These are phyloP conservation scores for Aureobasidium sp. DNA, from an alignment of 2,329 filamentous ascomycete genomes.

Conservation along the genomic window DNA sequence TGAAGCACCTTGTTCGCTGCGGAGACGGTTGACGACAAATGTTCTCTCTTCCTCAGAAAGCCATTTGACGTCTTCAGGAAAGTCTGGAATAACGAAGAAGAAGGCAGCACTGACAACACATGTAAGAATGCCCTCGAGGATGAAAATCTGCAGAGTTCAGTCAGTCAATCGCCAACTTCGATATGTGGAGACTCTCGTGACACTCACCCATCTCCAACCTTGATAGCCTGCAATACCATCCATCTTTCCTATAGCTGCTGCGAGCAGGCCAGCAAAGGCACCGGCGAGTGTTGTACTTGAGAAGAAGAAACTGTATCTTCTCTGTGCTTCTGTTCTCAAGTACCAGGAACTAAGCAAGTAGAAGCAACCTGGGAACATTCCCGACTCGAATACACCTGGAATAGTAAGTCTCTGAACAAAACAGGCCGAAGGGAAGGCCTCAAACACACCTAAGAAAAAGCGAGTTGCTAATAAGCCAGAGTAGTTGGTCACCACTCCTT, in stretches of 20 bases:
- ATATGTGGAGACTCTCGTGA: too few species aligned
- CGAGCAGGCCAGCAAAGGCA: conserved; percentile 88
- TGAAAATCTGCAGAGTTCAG: conserved; percentile 65
- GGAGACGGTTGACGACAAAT: conserved; percentile 52
- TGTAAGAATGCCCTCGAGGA: conserved; percentile 54
- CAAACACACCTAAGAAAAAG: conserved; percentile 81
- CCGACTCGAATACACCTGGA: conserved; percentile 69
- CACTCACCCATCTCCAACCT: conserved; percentile 73
- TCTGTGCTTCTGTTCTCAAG: conserved; percentile 85
- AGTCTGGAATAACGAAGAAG: conserved; percentile 63
- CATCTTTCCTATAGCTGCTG: conserved; percentile 92
- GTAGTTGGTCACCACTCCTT: conserved; percentile 84
- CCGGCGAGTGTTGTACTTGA: conserved; percentile 81
- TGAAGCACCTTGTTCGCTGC: conserved; percentile 52
- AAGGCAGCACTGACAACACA: conserved; percentile 47
- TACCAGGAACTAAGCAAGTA: conserved; percentile 76
- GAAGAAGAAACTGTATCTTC: conserved; percentile 96
- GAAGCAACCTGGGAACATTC: conserved; percentile 71
- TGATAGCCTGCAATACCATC: conserved; percentile 71
- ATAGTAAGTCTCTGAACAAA: conserved; percentile 37
- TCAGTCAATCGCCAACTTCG: neutral
- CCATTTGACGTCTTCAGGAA: conserved; percentile 59
- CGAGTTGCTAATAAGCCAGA: conserved; percentile 77
- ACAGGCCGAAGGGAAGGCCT: conserved; percentile 23
- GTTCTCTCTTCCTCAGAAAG: conserved; percentile 43